Evolutionary conservation across 2,329 filamentous ascomycete genomes (phyloP).

Genomic region (Claviceps humidiphila): DNA sequence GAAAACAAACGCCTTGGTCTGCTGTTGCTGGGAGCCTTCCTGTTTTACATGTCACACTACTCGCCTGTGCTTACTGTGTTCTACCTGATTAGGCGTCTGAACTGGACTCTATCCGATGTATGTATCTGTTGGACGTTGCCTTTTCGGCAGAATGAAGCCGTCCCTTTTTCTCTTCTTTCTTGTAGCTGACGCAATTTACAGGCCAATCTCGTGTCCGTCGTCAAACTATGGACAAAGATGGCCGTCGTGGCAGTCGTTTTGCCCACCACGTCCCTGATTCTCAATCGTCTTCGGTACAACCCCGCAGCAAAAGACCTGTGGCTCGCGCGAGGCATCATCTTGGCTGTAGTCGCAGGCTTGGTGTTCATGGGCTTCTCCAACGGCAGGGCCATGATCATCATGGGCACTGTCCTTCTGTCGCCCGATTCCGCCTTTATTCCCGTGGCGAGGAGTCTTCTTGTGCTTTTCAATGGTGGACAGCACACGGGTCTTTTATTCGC

Average conservation of each 20-base stretch:
- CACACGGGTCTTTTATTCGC: slow-evolving; percentile 1
- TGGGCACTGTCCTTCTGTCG: slow-evolving; percentile 2
- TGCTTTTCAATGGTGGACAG: slow-evolving; percentile 1
- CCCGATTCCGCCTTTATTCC: not conserved
- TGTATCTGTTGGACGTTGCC: not conserved
- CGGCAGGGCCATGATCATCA: slow-evolving; percentile 1
- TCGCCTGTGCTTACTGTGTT: not conserved
- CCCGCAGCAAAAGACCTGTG: slow-evolving; percentile 1
- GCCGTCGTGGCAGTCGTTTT: not conserved
- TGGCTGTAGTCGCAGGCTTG: not conserved
- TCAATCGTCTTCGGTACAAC: not conserved
- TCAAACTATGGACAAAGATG: not conserved
- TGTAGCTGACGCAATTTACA: not conserved
- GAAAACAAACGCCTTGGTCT: slow-evolving; percentile 1
- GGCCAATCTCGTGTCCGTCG: not conserved
- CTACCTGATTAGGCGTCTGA: not conserved
- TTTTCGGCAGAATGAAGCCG: not conserved
- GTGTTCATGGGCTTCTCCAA: slow-evolving; percentile 1
- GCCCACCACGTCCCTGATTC: not conserved
- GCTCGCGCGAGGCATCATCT: slow-evolving; percentile 1
- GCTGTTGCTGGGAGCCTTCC: not conserved
- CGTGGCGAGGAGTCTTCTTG: slow-evolving; percentile 1
- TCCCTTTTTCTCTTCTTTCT: not conserved
- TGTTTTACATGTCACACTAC: not conserved
- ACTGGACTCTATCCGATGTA: not conserved